Conservation (phyloP, 352 stramenopile species). For the Hyaloperonospora brassicae region DNA sequence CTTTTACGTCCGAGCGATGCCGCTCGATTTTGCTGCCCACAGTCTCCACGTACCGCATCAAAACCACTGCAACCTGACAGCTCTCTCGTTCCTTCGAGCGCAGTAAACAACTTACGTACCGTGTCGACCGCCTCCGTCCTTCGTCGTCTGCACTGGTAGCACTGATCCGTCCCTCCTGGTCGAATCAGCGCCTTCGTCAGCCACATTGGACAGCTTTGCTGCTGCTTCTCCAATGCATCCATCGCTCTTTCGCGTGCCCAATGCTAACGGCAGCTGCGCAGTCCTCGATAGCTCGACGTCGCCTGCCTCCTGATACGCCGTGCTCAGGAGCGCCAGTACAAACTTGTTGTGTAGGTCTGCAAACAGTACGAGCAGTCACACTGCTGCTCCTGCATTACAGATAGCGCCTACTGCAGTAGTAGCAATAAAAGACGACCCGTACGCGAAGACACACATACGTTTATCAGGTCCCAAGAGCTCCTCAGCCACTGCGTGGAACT, state of each 20-base stretch:
- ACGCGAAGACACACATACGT: constrained; percentile 21
- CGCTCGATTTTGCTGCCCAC: constrained; percentile 16
- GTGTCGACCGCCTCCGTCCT: constrained; percentile 17
- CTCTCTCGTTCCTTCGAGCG: background rate
- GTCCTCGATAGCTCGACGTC: constrained; percentile 4
- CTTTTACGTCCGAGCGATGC: constrained; percentile 12
- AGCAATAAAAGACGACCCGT: constrained; percentile 1
- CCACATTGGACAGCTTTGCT: background rate
- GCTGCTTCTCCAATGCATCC: constrained; percentile 3
- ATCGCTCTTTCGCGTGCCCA: constrained; percentile 7
- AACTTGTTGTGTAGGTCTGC: constrained; percentile 55
- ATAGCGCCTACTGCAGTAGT: too few relatives aligned
- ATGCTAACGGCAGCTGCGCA: constrained; percentile 7
- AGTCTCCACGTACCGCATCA: constrained; percentile 24
- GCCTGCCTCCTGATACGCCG: constrained; percentile 16
- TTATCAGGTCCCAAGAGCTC: constrained; percentile 40
- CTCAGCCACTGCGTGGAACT: constrained; percentile 47
- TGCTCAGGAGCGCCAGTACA: constrained; percentile 44
- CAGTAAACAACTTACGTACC: constrained; percentile 6
- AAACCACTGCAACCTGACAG: constrained; percentile 3
- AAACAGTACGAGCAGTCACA: background rate
- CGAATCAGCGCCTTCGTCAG: constrained; percentile 2
- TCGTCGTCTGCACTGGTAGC: constrained; percentile 21
- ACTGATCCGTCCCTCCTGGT: constrained; percentile 5
- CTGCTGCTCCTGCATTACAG: background rate